Conservation (phyloP, 2,329 filamentous ascomycete genomes). For the Pseudogymnoascus sp. region DNA sequence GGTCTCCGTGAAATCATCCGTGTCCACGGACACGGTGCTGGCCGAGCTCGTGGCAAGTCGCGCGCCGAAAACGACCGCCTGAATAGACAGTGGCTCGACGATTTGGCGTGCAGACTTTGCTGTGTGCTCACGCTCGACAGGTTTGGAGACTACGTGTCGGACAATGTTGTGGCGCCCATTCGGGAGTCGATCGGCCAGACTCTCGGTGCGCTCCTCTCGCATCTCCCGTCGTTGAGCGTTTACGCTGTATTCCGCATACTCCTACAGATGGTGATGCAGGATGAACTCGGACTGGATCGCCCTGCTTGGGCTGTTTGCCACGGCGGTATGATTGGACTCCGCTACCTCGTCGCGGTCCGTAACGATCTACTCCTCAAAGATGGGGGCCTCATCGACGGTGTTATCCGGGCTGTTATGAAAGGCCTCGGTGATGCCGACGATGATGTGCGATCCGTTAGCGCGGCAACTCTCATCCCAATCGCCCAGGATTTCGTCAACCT, state of each 20-base stretch:
- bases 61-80: conserved; percentile 66
- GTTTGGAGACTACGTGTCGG: conserved; percentile 95
- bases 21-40: conserved; percentile 84
- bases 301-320: conserved; percentile 93
- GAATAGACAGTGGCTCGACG: conserved; percentile 84
- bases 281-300: conserved; percentile 63
- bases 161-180: conserved; percentile 93
- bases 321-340: conserved; percentile 92
- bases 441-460: conserved; percentile 92
- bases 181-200: conserved; percentile 93
- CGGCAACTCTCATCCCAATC: conserved; percentile 93
- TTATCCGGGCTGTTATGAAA: conserved; percentile 88
- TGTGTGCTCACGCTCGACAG: conserved; percentile 96
- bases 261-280: conserved; percentile 85
- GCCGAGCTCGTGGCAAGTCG: conserved; percentile 62
- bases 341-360: conserved; percentile 89
- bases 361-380: conserved; percentile 86
- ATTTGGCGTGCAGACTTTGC: conserved; percentile 87
- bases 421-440: conserved; percentile 86
- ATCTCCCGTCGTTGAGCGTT: conserved; percentile 71
- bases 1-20: conserved; percentile 84
- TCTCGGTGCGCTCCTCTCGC: conserved; percentile 77
- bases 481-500: conserved; percentile 88
- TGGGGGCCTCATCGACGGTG: conserved; percentile 79
- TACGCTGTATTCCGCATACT: conserved; percentile 77